Base-by-base conservation (phyloP, 805 yeast genomes). In the Ogataea haglerorum region DNA sequence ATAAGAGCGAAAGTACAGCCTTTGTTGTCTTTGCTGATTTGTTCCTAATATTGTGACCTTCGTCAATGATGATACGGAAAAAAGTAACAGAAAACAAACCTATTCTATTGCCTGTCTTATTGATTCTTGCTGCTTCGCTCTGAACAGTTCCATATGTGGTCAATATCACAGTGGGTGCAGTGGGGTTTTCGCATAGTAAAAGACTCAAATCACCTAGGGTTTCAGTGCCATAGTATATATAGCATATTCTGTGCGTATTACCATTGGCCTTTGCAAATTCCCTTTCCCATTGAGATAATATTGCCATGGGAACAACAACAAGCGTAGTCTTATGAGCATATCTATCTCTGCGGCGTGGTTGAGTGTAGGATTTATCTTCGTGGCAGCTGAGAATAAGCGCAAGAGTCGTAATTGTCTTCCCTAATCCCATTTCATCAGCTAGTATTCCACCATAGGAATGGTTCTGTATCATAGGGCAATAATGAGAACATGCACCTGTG, bases 361-460 rank as follows among this genome's bases (percentile, higher is more conserved):
- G 31, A 3, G 42, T 44, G n/a, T 53, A 54, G 1, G 50, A 46
- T 10, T 57, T 42, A 53, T 84, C 90, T 33, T 52, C 58, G 0
- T 88, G 85, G 8, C 73, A 80, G 0, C 86, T 72, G 42, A 83
- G 77, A 10, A 90, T 70, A 35, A 91, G 63, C 0, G 96, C 74
- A 38, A 88, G 62, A 0, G 95, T 78, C 1, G 95, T 84, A 17
- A 90, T 84, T 0, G 98, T 90, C 57, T 90, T 90, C 30, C 98
- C 98, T 7, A 90, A 69, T 0, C 98, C 98, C 98, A 90, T 90
- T 60, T 90, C 98, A 65, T 90, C 98, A 0, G 97, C 95, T 12
- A 90, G 65, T 15, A 90, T 85, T 2, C 98, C 98, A 26, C 98
- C 97, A 35, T 71, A 69, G 35, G 82, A 72, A 14, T 73, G 54